phyloP scores from a whole-genome alignment of 352 stramenopile species.

The Pythium biforme region DNA sequence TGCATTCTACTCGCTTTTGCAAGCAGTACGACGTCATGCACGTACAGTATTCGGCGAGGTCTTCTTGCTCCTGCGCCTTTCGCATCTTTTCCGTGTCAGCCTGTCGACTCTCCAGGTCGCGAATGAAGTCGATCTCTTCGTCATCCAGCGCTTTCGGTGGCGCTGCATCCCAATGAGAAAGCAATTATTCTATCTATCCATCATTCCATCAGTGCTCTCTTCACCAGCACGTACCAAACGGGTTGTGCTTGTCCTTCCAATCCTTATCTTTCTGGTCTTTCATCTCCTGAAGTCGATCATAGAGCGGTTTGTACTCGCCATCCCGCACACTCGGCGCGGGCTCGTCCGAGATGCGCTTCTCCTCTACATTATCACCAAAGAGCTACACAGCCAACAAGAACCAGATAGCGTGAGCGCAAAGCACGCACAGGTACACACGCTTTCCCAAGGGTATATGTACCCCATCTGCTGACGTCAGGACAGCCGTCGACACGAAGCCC shows the following conservation, averaged over 20 bases:
- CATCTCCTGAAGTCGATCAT: constrained; percentile 78
- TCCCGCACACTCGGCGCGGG: constrained; percentile 45
- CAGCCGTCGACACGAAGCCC: constrained; percentile 80
- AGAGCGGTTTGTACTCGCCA: constrained; percentile 68
- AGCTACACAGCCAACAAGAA: constrained; percentile 40
- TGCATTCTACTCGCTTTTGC: no score
- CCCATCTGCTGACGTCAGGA: constrained; percentile 83
- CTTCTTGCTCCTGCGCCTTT: constrained; percentile 69
- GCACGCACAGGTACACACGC: background rate
- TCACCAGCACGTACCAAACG: constrained; percentile 50
- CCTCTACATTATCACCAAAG: constrained; percentile 85
- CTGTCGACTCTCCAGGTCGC: constrained; percentile 60
- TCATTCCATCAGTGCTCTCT: background rate
- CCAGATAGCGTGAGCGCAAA: background rate
- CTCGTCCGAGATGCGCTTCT: constrained; percentile 72
- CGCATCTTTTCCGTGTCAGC: constrained; percentile 44
- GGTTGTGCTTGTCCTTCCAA: constrained; percentile 90
- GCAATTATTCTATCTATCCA: background rate
- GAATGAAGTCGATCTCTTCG: constrained; percentile 83
- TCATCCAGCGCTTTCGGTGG: constrained; percentile 85
- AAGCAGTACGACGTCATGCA: no score
- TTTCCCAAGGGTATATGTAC: constrained; percentile 32
- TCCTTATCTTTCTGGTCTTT: constrained; percentile 79
- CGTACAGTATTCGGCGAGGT: constrained; percentile 72
- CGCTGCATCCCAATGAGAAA: constrained; percentile 29